A percentile compares a stretch with the other conserved stretches of the same genome.
These are phyloP conservation scores for Candida arabinofermentans DNA, from an alignment of 805 yeast genomes.

Conservation along the genomic window DNA sequence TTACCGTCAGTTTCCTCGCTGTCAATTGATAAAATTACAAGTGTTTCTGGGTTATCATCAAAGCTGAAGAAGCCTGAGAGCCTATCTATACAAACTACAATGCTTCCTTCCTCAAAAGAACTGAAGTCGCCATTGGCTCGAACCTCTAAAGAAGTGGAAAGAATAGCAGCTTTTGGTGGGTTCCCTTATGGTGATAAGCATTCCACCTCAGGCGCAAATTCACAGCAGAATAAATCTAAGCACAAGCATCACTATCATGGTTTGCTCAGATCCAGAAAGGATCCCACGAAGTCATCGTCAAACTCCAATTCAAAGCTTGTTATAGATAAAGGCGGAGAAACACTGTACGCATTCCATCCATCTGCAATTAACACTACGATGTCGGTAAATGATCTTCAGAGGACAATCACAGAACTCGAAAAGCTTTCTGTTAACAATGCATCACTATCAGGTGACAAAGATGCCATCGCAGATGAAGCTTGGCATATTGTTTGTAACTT, in stretches of 20 bases:
- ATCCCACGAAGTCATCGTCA: constrained; percentile 32
- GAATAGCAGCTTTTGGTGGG: constrained; percentile 25
- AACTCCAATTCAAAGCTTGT: constrained; percentile 34
- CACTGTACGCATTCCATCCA: constrained; percentile 35
- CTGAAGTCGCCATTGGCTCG: constrained; percentile 27
- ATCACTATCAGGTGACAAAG: constrained; percentile 32
- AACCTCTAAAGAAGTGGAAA: constrained; percentile 29
- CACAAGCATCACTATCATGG: constrained; percentile 28
- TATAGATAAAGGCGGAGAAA: constrained; percentile 29
- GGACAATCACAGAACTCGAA: constrained; percentile 30
- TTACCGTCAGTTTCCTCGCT: constrained; percentile 4
- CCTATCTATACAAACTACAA: constrained; percentile 25
- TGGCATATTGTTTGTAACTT: constrained; percentile 44
- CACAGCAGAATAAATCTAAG: constrained; percentile 12
- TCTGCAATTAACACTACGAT: constrained; percentile 21
- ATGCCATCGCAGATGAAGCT: constrained; percentile 42
- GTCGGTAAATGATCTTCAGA: constrained; percentile 28
- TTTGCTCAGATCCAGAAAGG: constrained; percentile 28
- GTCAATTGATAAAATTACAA: constrained; percentile 6
- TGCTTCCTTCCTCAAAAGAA: constrained; percentile 24
- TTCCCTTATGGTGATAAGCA: constrained; percentile 6
- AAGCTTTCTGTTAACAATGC: constrained; percentile 24
- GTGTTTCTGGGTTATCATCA: constrained; percentile 10
- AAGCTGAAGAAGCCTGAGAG: constrained; percentile 26
- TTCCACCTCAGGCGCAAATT: neutral